A percentile compares a stretch with the other conserved stretches of the same genome.
These are phyloP conservation scores for Xylaria nigripes DNA, from an alignment of 495 filamentous ascomycete genomes.

Conservation along the genomic window DNA sequence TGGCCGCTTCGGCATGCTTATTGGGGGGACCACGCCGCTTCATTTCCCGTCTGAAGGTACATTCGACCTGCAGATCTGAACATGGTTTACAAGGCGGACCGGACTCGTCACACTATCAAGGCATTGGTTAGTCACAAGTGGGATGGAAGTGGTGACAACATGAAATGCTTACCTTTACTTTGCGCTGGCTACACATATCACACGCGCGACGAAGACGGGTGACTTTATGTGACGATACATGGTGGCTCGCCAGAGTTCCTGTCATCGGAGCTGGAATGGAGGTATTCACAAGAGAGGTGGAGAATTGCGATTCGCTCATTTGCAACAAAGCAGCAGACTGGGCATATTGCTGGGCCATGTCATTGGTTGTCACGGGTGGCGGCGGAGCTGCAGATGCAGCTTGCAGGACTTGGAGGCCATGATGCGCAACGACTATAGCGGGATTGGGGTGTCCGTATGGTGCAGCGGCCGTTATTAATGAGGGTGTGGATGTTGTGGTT, in stretches of 20 bases:
- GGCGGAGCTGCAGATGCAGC: constrained; percentile 30
- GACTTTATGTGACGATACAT: constrained; percentile 19
- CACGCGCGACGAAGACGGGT: constrained; percentile 69
- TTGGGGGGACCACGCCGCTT: constrained; percentile 80
- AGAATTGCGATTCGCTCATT: constrained; percentile 16
- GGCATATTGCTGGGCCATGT: constrained; percentile 24
- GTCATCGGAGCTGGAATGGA: constrained; percentile 1
- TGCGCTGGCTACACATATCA: constrained; percentile 76
- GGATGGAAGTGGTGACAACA: neutral
- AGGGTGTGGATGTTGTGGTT: neutral
- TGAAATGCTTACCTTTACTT: constrained; percentile 62
- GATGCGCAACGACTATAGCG: constrained; percentile 30
- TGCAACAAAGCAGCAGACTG: constrained; percentile 22
- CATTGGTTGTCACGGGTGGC: constrained; percentile 11
- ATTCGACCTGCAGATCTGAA: constrained; percentile 68
- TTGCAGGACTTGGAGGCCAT: constrained; percentile 38
- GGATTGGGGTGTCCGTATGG: constrained; percentile 12
- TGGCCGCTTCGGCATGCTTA: constrained; percentile 69
- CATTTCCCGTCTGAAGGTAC: constrained; percentile 72
- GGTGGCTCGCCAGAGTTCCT: neutral
- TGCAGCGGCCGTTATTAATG: neutral
- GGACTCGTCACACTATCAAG: constrained; percentile 63
- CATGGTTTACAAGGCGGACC: constrained; percentile 77
- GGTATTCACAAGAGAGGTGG: constrained; percentile 5
- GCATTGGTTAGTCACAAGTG: constrained; percentile 12